A percentile compares a stretch with the other conserved stretches of the same genome.
Conservation (phyloP, 2,329 filamentous ascomycete genomes). For the Nemania diffusa region DNA sequence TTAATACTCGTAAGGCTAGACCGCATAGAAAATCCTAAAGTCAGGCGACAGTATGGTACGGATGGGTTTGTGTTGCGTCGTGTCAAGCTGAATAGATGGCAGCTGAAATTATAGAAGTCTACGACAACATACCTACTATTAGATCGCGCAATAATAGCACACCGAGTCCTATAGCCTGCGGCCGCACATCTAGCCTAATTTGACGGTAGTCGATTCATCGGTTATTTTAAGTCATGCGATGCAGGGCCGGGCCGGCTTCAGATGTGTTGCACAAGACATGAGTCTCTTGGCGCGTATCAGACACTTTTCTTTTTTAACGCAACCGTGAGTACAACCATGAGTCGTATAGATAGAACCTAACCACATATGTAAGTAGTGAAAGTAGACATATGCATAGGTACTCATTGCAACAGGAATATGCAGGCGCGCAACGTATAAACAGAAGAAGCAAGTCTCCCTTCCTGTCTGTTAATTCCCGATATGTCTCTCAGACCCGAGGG, state of each 20-base stretch:
- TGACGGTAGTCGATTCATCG: slow-evolving; percentile 13
- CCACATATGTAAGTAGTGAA: background rate
- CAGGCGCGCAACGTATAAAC: background rate
- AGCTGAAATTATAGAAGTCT: slow-evolving; percentile 16
- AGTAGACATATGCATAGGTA: background rate
- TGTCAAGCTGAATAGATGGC: slow-evolving; percentile 20
- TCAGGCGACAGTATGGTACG: background rate
- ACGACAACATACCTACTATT: slow-evolving; percentile 6
- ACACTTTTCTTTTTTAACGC: background rate
- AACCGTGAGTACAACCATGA: background rate
- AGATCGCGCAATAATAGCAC: slow-evolving; percentile 10
- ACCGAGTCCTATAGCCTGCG: slow-evolving; percentile 1
- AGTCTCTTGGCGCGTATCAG: slow-evolving; percentile 14
- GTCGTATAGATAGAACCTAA: too few species aligned
- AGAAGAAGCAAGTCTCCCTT: background rate
- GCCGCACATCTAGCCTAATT: slow-evolving; percentile 1
- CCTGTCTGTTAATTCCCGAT: slow-evolving; percentile 5
- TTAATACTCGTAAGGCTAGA: slow-evolving; percentile 6
- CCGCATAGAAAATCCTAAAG: background rate
- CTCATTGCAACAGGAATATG: background rate
- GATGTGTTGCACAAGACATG: slow-evolving; percentile 18
- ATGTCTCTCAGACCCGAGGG: slow-evolving; percentile 16
- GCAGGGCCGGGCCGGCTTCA: slow-evolving; percentile 26
- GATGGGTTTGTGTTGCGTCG: background rate
- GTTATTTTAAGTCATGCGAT: slow-evolving; percentile 27